These are phyloP conservation scores for Zizania palustris DNA, from an alignment of 202 grass and related monocot species.

Conservation along the genomic window DNA sequence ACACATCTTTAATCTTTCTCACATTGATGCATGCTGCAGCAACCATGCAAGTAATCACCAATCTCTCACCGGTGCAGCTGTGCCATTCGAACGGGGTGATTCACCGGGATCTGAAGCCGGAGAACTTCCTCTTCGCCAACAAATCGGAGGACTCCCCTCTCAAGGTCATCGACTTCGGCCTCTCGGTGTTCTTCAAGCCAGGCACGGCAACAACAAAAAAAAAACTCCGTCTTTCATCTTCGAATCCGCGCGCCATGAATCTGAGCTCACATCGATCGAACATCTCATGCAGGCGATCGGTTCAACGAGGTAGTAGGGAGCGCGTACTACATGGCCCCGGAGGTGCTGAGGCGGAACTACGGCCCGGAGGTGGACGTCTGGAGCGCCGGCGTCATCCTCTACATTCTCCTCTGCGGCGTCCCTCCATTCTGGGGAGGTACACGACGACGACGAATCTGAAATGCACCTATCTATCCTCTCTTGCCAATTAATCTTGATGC, in stretches of 20 bases:
- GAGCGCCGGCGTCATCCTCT: constrained; percentile 95
- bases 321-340: constrained; percentile 91
- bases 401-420: constrained; percentile 92
- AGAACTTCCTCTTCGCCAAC: constrained; percentile 87
- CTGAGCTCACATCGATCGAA: not conserved
- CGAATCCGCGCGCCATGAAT: not conserved
- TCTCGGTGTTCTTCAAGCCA: constrained; percentile 75
- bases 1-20: not conserved
- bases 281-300: constrained; percentile 47
- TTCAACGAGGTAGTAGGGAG: constrained; percentile 88
- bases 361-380: constrained; percentile 65
- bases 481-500: not conserved
- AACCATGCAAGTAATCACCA: not conserved
- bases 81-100: constrained; percentile 79
- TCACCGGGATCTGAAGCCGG: constrained; percentile 79
- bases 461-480: not conserved
- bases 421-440: constrained; percentile 85
- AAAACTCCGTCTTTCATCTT: not conserved
- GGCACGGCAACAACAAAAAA: constrained; percentile 14
- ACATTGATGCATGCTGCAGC: not conserved
- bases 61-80: constrained; percentile 25
- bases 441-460: not conserved
- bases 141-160: constrained; percentile 61
- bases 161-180: constrained; percentile 92
- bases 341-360: constrained; percentile 73